These are phyloP conservation scores for Phytophthora sojae DNA, from an alignment of 352 stramenopile species.

Conservation along the genomic window DNA sequence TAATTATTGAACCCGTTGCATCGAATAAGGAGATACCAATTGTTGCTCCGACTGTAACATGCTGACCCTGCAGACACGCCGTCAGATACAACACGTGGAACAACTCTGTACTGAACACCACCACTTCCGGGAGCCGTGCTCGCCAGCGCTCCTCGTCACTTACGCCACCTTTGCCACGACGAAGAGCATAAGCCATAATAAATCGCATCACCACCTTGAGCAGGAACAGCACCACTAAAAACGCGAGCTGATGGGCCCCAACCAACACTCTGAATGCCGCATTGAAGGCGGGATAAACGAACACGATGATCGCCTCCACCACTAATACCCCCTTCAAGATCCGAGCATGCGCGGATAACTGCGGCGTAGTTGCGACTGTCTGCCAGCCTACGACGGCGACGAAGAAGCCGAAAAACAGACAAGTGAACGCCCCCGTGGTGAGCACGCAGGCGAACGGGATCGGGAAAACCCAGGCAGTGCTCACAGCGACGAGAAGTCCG, in stretches of 20 bases:
- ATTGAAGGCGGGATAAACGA: slow-evolving; percentile 29
- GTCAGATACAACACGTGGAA: slow-evolving; percentile 34
- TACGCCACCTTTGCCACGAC: slow-evolving; percentile 2
- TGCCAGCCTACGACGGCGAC: slow-evolving; percentile 5
- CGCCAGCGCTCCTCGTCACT: slow-evolving; percentile 9
- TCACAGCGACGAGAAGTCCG: slow-evolving; percentile 16
- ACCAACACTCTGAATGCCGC: slow-evolving; percentile 10
- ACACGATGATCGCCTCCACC: slow-evolving; percentile 10
- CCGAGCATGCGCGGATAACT: slow-evolving; percentile 3
- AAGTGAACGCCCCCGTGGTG: slow-evolving; percentile 17
- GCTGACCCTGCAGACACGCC: slow-evolving; percentile 17
- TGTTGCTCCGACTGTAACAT: slow-evolving; percentile 15
- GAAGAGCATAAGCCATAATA: slow-evolving; percentile 14
- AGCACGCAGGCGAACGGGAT: slow-evolving; percentile 36
- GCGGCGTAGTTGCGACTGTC: background rate
- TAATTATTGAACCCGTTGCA: background rate
- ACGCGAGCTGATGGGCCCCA: slow-evolving; percentile 14
- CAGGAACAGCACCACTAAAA: slow-evolving; percentile 12
- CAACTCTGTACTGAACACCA: slow-evolving; percentile 29
- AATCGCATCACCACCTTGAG: slow-evolving; percentile 22
- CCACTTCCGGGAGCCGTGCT: slow-evolving; percentile 25
- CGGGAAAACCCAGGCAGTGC: slow-evolving; percentile 22
- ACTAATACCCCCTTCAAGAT: slow-evolving; percentile 10
- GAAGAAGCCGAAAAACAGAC: slow-evolving; percentile 19
- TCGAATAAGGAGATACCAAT: slow-evolving; percentile 14